Percentiles rank a stretch among this genome's conserved stretches.
Conservation (phyloP, 805 yeast genomes). For the Blastobotrys robertii region DNA sequence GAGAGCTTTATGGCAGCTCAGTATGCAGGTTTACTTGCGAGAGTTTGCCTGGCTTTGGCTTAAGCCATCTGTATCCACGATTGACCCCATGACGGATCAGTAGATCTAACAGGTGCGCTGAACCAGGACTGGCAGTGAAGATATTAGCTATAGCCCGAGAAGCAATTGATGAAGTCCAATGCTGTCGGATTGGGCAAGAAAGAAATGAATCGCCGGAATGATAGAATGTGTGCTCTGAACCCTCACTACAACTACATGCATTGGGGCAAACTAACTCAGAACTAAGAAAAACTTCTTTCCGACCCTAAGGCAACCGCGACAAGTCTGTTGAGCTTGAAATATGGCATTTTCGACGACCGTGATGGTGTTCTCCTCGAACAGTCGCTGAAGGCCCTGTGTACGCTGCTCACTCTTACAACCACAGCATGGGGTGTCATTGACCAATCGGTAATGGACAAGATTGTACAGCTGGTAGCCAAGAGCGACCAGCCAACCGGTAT, state of each 20-base stretch:
- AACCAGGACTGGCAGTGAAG: too few relatives aligned
- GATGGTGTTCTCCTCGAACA: slow-evolving; percentile 9
- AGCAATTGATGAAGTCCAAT: too few relatives aligned
- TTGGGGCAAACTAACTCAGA: background rate
- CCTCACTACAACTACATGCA: background rate
- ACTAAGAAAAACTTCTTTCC: slow-evolving; percentile 11
- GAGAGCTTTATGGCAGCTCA: too few relatives aligned
- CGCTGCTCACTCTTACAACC: slow-evolving; percentile 9
- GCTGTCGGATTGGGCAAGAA: too few relatives aligned
- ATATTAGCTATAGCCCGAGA: too few relatives aligned
- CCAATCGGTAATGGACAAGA: slow-evolving; percentile 12
- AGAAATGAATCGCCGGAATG: background rate
- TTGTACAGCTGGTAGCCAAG: slow-evolving; percentile 7
- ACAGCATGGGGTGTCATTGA: slow-evolving; percentile 17
- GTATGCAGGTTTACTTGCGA: too few relatives aligned
- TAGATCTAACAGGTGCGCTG: too few relatives aligned
- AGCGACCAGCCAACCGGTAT: slow-evolving; percentile 7
- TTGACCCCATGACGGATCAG: too few relatives aligned
- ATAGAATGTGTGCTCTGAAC: background rate
- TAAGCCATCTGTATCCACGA: too few relatives aligned
- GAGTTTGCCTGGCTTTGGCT: too few relatives aligned
- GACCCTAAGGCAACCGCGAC: slow-evolving; percentile 16
- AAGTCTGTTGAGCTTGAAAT: slow-evolving; percentile 16
- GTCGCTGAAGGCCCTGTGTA: slow-evolving; percentile 12
- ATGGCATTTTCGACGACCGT: slow-evolving; percentile 16